Percentiles rank a stretch among this genome's conserved stretches.
Conservation (phyloP, 1,284 basidiomycete species). For the Rugosomyces carneus region DNA sequence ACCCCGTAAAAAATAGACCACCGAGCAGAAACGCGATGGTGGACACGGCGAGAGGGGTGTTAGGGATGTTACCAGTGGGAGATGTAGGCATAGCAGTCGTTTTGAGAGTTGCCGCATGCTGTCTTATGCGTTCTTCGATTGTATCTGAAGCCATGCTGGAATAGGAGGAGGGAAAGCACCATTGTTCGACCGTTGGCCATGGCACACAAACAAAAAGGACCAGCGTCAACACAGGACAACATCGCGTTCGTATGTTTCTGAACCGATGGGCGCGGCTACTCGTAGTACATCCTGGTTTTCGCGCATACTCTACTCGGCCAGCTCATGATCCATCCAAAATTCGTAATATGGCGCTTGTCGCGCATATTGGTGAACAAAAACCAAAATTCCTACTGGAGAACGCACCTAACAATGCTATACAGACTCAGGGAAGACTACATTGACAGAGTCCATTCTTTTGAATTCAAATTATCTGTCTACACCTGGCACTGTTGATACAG, state of each 20-base stretch:
- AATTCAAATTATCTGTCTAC: constrained; percentile 68
- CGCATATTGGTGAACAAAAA: constrained; percentile 62
- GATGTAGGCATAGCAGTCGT: constrained; percentile 39
- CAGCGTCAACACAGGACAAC: background rate
- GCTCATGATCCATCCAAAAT: constrained; percentile 40
- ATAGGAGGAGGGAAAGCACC: constrained; percentile 12
- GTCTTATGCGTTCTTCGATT: constrained; percentile 37
- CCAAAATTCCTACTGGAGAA: background rate
- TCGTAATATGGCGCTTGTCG: constrained; percentile 78
- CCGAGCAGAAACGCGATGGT: constrained; percentile 76
- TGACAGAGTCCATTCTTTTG: constrained; percentile 83
- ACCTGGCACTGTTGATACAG: constrained; percentile 81
- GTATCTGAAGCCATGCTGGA: constrained; percentile 17
- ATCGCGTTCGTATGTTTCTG: constrained; percentile 17
- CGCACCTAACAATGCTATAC: constrained; percentile 7
- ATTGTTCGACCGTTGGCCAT: constrained; percentile 23
- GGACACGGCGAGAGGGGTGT: constrained; percentile 73
- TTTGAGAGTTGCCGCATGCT: constrained; percentile 38
- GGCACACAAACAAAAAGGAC: constrained; percentile 18
- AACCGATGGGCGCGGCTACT: constrained; percentile 18
- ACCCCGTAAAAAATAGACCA: constrained; percentile 49
- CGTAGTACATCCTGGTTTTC: constrained; percentile 10
- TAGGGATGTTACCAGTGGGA: constrained; percentile 66
- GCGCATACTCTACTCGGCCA: constrained; percentile 28
- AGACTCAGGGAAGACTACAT: constrained; percentile 90